phyloP scores from a whole-genome alignment of 306 rosid genomes.

The Aeschynomene evenia region DNA sequence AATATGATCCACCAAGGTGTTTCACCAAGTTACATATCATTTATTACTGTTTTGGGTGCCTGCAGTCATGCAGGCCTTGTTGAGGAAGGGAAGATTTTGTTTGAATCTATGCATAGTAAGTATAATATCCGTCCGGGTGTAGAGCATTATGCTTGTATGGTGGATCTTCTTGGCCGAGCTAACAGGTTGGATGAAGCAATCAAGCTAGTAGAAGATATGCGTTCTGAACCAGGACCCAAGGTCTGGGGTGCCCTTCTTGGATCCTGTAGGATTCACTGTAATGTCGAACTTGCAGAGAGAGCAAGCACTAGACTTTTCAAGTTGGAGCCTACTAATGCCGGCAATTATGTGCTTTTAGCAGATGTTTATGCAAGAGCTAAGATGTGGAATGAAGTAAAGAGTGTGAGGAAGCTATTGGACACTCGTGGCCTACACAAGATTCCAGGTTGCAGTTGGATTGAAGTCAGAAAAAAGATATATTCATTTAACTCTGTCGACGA shows the following conservation, averaged over 20 bases:
- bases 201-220: slow-evolving; percentile 68
- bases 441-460: slow-evolving; percentile 88
- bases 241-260: slow-evolving; percentile 97
- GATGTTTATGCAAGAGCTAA: slow-evolving; percentile 75
- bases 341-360: slow-evolving; percentile 85
- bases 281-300: slow-evolving; percentile 80
- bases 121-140: slow-evolving; percentile 59
- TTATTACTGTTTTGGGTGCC: slow-evolving; percentile 77
- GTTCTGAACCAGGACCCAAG: slow-evolving; percentile 69
- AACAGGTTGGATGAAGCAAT: slow-evolving; percentile 82
- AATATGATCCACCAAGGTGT: slow-evolving; percentile 64
- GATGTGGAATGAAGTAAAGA: slow-evolving; percentile 73
- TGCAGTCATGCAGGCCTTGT: slow-evolving; percentile 91
- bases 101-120: slow-evolving; percentile 59
- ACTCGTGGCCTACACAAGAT: slow-evolving; percentile 62
- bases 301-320: slow-evolving; percentile 69
- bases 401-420: slow-evolving; percentile 66
- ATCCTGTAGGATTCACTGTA: slow-evolving; percentile 78
- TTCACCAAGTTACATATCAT: slow-evolving; percentile 71
- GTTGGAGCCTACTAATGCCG: slow-evolving; percentile 85
- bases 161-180: slow-evolving; percentile 94
- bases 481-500: slow-evolving; percentile 69
- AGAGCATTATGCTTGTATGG: slow-evolving; percentile 94
- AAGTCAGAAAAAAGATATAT: slow-evolving; percentile 67
- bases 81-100: slow-evolving; percentile 66